These are phyloP conservation scores for Physcomitrium patens DNA, from an alignment of 225 moss, liverwort and hornwort species.

Conservation along the genomic window DNA sequence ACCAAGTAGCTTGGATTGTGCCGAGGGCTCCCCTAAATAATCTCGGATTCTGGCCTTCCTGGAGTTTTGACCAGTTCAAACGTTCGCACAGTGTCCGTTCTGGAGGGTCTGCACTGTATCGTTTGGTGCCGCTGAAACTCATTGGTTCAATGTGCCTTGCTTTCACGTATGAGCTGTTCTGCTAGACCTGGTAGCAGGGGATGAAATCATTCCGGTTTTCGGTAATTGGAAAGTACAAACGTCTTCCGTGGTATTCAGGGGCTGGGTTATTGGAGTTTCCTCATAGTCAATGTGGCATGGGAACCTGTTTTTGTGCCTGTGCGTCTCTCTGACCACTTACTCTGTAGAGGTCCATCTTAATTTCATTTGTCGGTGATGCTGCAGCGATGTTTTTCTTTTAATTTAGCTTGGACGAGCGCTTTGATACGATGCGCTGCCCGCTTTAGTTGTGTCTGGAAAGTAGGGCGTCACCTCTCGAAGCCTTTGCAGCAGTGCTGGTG, in stretches of 20 bases:
- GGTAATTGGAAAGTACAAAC: conserved; percentile 2
- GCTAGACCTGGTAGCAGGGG: not conserved
- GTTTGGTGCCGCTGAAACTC: not conserved
- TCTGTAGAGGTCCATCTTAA: not conserved
- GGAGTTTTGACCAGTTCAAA: conserved; percentile 1
- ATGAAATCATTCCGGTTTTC: conserved; percentile 2
- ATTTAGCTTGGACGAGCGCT: not conserved
- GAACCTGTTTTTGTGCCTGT: not conserved
- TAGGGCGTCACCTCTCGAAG: not conserved
- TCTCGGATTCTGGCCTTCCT: too few species aligned
- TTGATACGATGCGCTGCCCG: conserved; percentile 1
- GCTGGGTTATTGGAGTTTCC: not conserved
- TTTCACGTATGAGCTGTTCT: not conserved
- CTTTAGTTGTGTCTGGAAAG: too few species aligned
- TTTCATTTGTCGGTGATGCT: conserved; percentile 17
- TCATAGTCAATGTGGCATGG: conserved; percentile 7
- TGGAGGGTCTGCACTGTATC: not conserved
- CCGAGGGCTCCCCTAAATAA: too few species aligned
- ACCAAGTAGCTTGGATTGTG: not conserved
- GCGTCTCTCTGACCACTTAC: not conserved
- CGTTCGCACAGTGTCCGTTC: not conserved
- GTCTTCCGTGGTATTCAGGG: not conserved
- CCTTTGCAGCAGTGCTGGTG: not conserved
- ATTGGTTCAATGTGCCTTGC: not conserved
- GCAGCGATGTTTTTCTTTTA: not conserved